A percentile compares a stretch with the other conserved stretches of the same genome.
These are phyloP conservation scores for Fusarium sp. DNA, from an alignment of 2,329 filamentous ascomycete genomes.

Conservation along the genomic window DNA sequence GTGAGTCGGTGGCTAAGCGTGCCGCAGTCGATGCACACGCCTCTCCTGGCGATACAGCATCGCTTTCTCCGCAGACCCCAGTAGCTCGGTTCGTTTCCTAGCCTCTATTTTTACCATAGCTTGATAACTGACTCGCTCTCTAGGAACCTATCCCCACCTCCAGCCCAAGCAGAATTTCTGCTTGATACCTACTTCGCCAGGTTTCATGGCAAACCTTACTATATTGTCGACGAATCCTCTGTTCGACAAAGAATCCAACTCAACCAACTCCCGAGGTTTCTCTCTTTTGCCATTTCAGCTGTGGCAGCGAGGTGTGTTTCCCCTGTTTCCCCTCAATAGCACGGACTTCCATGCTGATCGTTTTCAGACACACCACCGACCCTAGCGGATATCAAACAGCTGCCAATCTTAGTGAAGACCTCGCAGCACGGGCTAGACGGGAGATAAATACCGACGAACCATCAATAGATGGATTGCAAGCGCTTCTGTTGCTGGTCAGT, in stretches of 20 bases:
- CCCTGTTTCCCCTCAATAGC: not conserved
- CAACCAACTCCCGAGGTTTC: slow-evolving; percentile 69
- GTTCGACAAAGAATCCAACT: slow-evolving; percentile 78
- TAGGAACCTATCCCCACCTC: slow-evolving; percentile 59
- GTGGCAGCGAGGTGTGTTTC: slow-evolving; percentile 67
- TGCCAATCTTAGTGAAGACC: slow-evolving; percentile 76
- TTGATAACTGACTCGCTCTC: slow-evolving; percentile 18
- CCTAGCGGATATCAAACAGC: slow-evolving; percentile 75
- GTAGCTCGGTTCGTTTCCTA: slow-evolving; percentile 34
- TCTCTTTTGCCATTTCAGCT: slow-evolving; percentile 68
- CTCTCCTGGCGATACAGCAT: slow-evolving; percentile 40
- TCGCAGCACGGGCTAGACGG: slow-evolving; percentile 74
- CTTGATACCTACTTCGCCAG: slow-evolving; percentile 83
- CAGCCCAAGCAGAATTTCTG: slow-evolving; percentile 68
- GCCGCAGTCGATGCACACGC: slow-evolving; percentile 51
- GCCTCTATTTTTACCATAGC: not conserved
- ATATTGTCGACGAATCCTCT: slow-evolving; percentile 81
- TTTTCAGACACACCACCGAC: slow-evolving; percentile 71
- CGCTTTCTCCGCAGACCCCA: slow-evolving; percentile 44
- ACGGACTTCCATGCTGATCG: not conserved
- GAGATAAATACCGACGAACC: slow-evolving; percentile 84
- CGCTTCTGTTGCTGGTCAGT: slow-evolving; percentile 78
- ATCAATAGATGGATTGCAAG: slow-evolving; percentile 80
- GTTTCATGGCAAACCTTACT: slow-evolving; percentile 84
- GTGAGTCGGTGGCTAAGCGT: slow-evolving; percentile 56